Percentiles rank a stretch among this genome's conserved stretches.
phyloP scores from a whole-genome alignment of 805 yeast species.

The Jamesozyma hellenica region DNA sequence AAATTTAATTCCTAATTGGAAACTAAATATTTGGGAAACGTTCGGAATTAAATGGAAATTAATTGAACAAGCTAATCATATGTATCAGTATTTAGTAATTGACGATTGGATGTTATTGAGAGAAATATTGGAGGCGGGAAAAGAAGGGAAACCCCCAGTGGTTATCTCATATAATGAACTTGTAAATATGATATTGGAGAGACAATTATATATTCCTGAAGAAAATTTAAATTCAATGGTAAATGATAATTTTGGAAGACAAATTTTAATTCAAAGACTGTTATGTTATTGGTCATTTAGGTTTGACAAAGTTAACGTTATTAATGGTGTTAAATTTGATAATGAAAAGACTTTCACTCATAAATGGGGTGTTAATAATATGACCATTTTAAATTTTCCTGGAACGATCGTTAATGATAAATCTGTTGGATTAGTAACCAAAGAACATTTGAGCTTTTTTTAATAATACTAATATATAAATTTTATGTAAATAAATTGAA shows the following conservation, averaged over 20 bases:
- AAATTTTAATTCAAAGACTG: slow-evolving; percentile 32
- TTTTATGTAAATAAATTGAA: neutral
- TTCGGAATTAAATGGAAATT: slow-evolving; percentile 30
- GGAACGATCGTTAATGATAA: slow-evolving; percentile 12
- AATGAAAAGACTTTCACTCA: slow-evolving; percentile 28
- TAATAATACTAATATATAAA: neutral
- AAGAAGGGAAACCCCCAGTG: neutral
- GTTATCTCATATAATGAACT: slow-evolving; percentile 40
- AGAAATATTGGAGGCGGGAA: slow-evolving; percentile 6
- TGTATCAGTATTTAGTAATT: slow-evolving; percentile 41
- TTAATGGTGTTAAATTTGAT: neutral
- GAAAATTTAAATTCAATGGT: slow-evolving; percentile 29
- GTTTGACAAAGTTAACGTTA: slow-evolving; percentile 28
- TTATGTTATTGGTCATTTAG: slow-evolving; percentile 33
- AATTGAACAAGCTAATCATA: slow-evolving; percentile 36
- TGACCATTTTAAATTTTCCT: slow-evolving; percentile 17
- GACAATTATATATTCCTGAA: slow-evolving; percentile 39
- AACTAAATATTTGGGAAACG: slow-evolving; percentile 33
- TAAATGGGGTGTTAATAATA: slow-evolving; percentile 27
- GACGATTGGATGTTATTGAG: slow-evolving; percentile 24
- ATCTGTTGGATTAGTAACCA: neutral
- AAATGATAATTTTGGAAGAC: slow-evolving; percentile 28
- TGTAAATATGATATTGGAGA: slow-evolving; percentile 42
- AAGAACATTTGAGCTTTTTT: slow-evolving; percentile 1
- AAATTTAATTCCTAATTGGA: slow-evolving; percentile 31